phyloP scores from a whole-genome alignment of 2,329 filamentous ascomycete genomes.

The Claviceps paspali region DNA sequence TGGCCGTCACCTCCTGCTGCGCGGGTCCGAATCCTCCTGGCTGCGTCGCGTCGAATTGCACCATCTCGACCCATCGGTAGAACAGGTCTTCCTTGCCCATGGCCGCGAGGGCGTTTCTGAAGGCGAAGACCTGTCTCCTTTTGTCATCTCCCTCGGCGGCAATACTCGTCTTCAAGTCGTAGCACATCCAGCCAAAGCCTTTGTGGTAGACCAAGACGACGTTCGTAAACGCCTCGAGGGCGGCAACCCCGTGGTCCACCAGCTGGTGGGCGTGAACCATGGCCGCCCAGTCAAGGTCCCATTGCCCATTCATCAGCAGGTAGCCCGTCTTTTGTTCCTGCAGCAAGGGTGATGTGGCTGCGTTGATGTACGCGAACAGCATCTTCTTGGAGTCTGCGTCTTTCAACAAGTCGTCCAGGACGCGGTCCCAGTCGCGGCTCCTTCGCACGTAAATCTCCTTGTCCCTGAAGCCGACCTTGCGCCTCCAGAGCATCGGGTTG shows the following conservation, averaged over 20 bases:
- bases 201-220: constrained; percentile 55
- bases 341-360: constrained; percentile 52
- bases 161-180: constrained; percentile 43
- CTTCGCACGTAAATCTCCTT: constrained; percentile 70
- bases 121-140: constrained; percentile 60
- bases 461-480: constrained; percentile 58
- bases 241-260: constrained; percentile 45
- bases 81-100: constrained; percentile 82
- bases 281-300: constrained; percentile 71
- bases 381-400: constrained; percentile 37
- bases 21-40: constrained; percentile 67
- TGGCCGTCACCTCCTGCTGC: constrained; percentile 55
- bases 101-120: constrained; percentile 58
- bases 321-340: constrained; percentile 74
- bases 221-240: constrained; percentile 53
- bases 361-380: constrained; percentile 46
- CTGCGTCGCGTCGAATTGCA: constrained; percentile 71
- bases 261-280: constrained; percentile 64
- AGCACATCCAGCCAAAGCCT: constrained; percentile 49
- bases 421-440: constrained; percentile 56
- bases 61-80: constrained; percentile 82
- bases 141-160: constrained; percentile 44
- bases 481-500: constrained; percentile 59
- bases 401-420: constrained; percentile 38
- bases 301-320: constrained; percentile 68